Evolutionary conservation across 2,329 filamentous ascomycete genomes (phyloP).

Genomic region (Trichoderma sp.): DNA sequence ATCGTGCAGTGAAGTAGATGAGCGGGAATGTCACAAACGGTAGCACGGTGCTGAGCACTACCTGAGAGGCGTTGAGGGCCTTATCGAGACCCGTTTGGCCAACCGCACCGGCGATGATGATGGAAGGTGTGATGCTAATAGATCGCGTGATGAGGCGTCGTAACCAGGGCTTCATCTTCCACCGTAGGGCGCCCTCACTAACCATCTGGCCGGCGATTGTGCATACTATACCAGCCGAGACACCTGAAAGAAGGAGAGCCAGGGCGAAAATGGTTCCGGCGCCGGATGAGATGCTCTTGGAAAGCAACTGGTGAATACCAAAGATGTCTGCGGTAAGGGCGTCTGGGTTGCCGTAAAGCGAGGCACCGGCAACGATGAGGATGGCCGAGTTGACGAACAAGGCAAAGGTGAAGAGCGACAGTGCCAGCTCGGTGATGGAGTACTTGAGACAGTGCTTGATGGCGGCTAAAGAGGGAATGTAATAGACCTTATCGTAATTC

Average conservation of each 20-base stretch:
- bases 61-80: conserved; percentile 73
- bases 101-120: conserved; percentile 78
- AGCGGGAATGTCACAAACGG: conserved; percentile 81
- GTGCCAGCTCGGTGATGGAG: conserved; percentile 65
- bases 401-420: conserved; percentile 78
- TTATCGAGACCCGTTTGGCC: conserved; percentile 67
- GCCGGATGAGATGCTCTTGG: conserved; percentile 64
- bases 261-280: conserved; percentile 84
- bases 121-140: conserved; percentile 77
- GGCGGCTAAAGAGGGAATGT: conserved; percentile 68
- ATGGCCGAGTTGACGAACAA: conserved; percentile 83
- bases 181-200: conserved; percentile 74
- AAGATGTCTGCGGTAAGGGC: conserved; percentile 75
- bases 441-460: conserved; percentile 72
- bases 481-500: conserved; percentile 52
- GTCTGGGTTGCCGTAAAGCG: conserved; percentile 61
- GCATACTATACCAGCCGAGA: conserved; percentile 81
- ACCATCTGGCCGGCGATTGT: conserved; percentile 91
- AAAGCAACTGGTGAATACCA: conserved; percentile 72
- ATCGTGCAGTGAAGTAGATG: conserved; percentile 79
- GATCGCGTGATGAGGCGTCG: conserved; percentile 73
- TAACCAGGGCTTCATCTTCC: conserved; percentile 73
- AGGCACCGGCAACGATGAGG: conserved; percentile 75
- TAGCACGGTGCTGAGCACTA: conserved; percentile 72
- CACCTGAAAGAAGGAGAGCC: conserved; percentile 74